Percentiles rank a stretch among this genome's conserved stretches.
These are phyloP conservation scores for Umbelopsis sp. DNA, from an alignment of 192 early-diverging fungal species.

Conservation along the genomic window DNA sequence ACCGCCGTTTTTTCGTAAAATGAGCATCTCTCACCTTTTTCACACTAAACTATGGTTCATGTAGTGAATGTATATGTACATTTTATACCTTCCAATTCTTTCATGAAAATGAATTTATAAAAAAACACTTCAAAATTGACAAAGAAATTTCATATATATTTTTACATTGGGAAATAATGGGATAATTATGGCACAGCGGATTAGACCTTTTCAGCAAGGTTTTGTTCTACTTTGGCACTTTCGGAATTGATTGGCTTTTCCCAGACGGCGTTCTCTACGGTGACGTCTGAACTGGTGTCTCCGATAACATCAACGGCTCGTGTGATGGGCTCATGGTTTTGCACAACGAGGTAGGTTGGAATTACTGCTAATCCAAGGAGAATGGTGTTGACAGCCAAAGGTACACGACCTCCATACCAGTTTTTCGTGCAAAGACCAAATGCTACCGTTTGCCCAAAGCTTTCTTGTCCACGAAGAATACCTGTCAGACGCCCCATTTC, in stretches of 20 bases:
- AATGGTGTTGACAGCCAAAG: slow-evolving; percentile 19
- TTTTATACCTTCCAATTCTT: slow-evolving; percentile 13
- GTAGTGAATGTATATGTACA: slow-evolving; percentile 20
- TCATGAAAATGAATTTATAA: neutral
- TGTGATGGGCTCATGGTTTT: neutral
- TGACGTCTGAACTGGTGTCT: neutral
- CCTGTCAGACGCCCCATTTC: slow-evolving; percentile 15
- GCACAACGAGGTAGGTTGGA: slow-evolving; percentile 11
- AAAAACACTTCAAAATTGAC: neutral
- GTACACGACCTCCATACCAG: slow-evolving; percentile 11
- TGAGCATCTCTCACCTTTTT: neutral
- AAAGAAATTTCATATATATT: neutral
- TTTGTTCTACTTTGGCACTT: neutral
- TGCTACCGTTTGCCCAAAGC: slow-evolving; percentile 3
- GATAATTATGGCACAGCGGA: neutral
- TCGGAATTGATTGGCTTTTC: neutral
- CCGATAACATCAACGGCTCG: neutral
- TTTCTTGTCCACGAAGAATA: slow-evolving; percentile 19
- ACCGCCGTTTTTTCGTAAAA: neutral
- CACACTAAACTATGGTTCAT: slow-evolving; percentile 13
- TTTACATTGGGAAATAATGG: too few relatives aligned
- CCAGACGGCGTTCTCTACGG: neutral
- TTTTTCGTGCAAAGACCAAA: slow-evolving; percentile 10
- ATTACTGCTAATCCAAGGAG: neutral
- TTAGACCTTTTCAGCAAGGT: neutral